Evolutionary conservation across 257 asterid species (phyloP).

Genomic region (Solanum bukasovii): DNA sequence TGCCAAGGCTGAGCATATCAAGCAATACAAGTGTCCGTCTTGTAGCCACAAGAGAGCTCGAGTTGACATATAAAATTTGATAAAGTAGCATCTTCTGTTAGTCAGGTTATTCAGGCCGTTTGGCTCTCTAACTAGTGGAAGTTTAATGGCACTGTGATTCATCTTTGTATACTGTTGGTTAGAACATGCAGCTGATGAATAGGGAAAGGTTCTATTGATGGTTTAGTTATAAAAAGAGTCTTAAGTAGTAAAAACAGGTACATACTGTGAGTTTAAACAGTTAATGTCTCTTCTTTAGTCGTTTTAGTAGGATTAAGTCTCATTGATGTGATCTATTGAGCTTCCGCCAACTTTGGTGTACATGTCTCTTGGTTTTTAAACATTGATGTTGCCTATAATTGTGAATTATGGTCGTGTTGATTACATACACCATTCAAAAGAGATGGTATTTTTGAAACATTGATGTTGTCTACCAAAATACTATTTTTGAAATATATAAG

Average conservation of each 20-base stretch:
- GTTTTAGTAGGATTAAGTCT: not conserved
- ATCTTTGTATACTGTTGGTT: not conserved
- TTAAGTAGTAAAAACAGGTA: not conserved
- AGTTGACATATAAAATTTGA: not conserved
- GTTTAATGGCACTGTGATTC: not conserved
- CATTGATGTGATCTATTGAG: not conserved
- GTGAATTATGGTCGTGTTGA: not conserved
- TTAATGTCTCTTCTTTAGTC: not conserved
- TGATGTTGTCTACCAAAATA: too few species aligned
- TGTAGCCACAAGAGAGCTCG: conserved; percentile 73
- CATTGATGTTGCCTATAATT: not conserved
- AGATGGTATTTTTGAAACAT: too few species aligned
- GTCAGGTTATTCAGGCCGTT: not conserved
- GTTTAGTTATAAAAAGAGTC: not conserved
- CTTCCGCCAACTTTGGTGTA: not conserved
- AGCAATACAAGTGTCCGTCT: conserved; percentile 82
- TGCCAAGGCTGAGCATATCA: conserved; percentile 66
- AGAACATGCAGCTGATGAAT: not conserved
- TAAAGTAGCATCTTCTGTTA: not conserved
- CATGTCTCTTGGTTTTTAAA: not conserved
- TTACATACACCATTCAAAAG: not conserved
- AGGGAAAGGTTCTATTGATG: not conserved
- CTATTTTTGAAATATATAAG: not conserved
- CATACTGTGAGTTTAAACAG: not conserved
- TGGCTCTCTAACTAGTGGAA: not conserved